These are phyloP conservation scores for Saccharomyces pastorianus DNA, from an alignment of 1,139 yeast species.

Conservation along the genomic window DNA sequence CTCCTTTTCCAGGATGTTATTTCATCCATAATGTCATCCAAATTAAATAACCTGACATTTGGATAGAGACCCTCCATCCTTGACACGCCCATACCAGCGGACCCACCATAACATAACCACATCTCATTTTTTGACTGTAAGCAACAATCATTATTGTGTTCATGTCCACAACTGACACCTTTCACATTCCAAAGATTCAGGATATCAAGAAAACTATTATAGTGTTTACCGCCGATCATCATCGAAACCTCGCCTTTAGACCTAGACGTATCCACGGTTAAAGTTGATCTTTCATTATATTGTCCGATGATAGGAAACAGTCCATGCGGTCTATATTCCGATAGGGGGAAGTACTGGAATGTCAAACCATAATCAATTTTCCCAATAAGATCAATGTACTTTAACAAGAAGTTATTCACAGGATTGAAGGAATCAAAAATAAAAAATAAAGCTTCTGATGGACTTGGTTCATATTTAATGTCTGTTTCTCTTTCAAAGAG, in stretches of 20 bases:
- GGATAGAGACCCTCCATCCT: constrained; percentile 34
- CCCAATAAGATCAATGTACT: constrained; percentile 1
- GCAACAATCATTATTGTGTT: constrained; percentile 51
- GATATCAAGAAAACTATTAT: constrained; percentile 10
- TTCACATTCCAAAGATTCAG: constrained; percentile 22
- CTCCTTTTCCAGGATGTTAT: constrained; percentile 47
- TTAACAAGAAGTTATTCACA: neutral
- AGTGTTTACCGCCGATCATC: neutral
- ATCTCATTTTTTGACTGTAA: constrained; percentile 28
- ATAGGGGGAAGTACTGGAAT: constrained; percentile 47
- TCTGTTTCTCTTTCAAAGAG: neutral
- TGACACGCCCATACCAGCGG: constrained; percentile 46
- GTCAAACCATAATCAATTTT: constrained; percentile 22
- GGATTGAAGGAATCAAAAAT: constrained; percentile 10
- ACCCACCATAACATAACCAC: constrained; percentile 54
- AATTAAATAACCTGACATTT: constrained; percentile 39
- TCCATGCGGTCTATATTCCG: constrained; percentile 45
- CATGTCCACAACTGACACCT: constrained; percentile 47
- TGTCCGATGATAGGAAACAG: constrained; percentile 43
- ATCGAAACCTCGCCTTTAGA: neutral
- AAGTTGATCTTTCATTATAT: constrained; percentile 40
- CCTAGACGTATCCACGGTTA: constrained; percentile 23
- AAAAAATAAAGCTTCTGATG: constrained; percentile 4
- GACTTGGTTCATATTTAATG: neutral
- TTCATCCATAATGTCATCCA: constrained; percentile 35